Conservation (phyloP, 257 asterid species). For the Solanum dulcamara region DNA sequence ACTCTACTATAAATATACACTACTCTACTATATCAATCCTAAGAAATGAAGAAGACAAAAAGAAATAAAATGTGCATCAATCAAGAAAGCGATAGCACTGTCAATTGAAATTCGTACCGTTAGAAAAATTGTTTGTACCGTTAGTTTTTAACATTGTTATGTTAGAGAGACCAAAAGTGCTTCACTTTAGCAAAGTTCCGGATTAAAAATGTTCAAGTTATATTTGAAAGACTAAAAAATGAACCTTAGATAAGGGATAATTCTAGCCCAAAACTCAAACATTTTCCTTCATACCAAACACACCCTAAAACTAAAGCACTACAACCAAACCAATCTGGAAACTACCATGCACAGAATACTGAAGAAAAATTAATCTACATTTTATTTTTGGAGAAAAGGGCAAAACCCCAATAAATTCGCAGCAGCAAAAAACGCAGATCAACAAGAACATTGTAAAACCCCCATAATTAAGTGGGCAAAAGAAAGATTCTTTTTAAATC, state of each 20-base stretch:
- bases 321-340: background rate
- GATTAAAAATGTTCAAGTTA: background rate
- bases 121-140: background rate
- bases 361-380: background rate
- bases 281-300: background rate
- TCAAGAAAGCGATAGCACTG: background rate
- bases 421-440: background rate
- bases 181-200: background rate
- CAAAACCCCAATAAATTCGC: background rate
- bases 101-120: background rate
- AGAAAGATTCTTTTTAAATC: background rate
- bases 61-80: background rate
- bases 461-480: too few relatives aligned
- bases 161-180: background rate
- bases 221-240: background rate
- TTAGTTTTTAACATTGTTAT: background rate
- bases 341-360: background rate
- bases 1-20: background rate
- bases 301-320: background rate
- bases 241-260: background rate
- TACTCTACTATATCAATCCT: background rate
- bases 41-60: background rate
- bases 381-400: background rate
- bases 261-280: background rate
- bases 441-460: background rate